Percentiles rank a stretch among this genome's conserved stretches.
phyloP scores from a whole-genome alignment of 192 early-diverging fungal species.

The Umbelopsis sp. region DNA sequence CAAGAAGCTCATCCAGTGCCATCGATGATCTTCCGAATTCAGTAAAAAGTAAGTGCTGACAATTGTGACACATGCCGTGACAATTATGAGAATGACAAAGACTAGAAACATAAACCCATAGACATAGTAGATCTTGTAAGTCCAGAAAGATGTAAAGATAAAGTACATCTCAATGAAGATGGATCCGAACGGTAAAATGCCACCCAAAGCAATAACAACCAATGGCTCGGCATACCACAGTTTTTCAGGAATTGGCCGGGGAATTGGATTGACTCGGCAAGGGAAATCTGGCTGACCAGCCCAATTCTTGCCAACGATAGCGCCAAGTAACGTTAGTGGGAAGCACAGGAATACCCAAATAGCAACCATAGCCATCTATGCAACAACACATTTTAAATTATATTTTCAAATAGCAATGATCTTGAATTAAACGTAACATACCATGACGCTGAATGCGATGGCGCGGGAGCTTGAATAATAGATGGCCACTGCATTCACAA shows the following conservation, averaged over 20 bases:
- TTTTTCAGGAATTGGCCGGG: conserved; percentile 75
- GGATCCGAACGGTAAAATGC: conserved; percentile 75
- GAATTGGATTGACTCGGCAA: conserved; percentile 79
- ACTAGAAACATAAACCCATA: conserved; percentile 80
- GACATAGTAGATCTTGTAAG: conserved; percentile 77
- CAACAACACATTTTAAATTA: not conserved
- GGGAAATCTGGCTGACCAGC: conserved; percentile 66
- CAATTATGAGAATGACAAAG: conserved; percentile 69
- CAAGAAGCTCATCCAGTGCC: conserved; percentile 81
- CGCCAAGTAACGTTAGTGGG: conserved; percentile 71
- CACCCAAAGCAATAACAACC: conserved; percentile 59
- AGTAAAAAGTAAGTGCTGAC: conserved; percentile 78
- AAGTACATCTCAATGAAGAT: conserved; percentile 90
- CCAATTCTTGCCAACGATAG: conserved; percentile 70
- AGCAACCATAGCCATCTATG: conserved; percentile 63
- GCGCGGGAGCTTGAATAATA: conserved; percentile 74
- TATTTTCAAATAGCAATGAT: no score
- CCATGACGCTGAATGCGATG: conserved; percentile 76
- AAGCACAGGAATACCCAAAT: conserved; percentile 77
- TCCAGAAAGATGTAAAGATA: conserved; percentile 81
- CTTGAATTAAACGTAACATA: conserved; percentile 25
- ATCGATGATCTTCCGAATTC: conserved; percentile 82
- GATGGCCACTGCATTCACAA: conserved; percentile 75
- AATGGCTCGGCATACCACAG: conserved; percentile 68
- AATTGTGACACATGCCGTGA: conserved; percentile 71